A percentile compares a stretch with the other conserved stretches of the same genome.
Evolutionary conservation across 116 monocot species (phyloP).

Genomic region (Zostera marina): DNA sequence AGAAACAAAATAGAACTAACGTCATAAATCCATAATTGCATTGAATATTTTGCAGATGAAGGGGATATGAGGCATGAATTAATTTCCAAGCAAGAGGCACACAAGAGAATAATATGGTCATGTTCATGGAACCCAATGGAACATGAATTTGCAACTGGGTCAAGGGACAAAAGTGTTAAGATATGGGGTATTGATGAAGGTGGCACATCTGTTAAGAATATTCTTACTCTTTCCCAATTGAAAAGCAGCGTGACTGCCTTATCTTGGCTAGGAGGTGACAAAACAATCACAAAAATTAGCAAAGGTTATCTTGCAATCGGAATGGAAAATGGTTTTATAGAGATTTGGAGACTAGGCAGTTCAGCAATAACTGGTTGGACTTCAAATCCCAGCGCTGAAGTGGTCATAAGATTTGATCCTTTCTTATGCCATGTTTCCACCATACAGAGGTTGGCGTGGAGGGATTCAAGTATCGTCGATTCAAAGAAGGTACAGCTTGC

Average conservation of each 20-base stretch:
- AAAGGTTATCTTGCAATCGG: slow-evolving; percentile 65
- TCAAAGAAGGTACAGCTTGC: slow-evolving; percentile 36
- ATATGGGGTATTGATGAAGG: slow-evolving; percentile 43
- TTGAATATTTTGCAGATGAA: background rate
- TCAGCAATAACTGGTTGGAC: background rate
- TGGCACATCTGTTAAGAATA: slow-evolving; percentile 34
- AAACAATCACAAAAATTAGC: slow-evolving; percentile 9
- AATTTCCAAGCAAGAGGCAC: slow-evolving; percentile 55
- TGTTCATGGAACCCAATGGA: slow-evolving; percentile 84
- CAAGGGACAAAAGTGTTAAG: slow-evolving; percentile 96
- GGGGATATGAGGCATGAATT: slow-evolving; percentile 30
- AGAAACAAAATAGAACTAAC: no score
- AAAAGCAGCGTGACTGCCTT: slow-evolving; percentile 79
- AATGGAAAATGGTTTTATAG: slow-evolving; percentile 79
- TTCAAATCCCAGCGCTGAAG: slow-evolving; percentile 12
- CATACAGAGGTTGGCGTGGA: slow-evolving; percentile 59
- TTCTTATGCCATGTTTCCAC: slow-evolving; percentile 63
- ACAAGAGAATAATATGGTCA: slow-evolving; percentile 99
- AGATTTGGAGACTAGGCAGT: slow-evolving; percentile 56
- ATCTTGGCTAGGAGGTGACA: slow-evolving; percentile 50
- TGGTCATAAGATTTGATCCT: slow-evolving; percentile 33
- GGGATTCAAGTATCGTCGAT: slow-evolving; percentile 10
- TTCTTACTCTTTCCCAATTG: slow-evolving; percentile 49
- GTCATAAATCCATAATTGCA: background rate
- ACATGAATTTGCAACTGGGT: slow-evolving; percentile 90